Base-by-base conservation (phyloP, 2,329 filamentous ascomycete genomes). In the Colletotrichum salicis region DNA sequence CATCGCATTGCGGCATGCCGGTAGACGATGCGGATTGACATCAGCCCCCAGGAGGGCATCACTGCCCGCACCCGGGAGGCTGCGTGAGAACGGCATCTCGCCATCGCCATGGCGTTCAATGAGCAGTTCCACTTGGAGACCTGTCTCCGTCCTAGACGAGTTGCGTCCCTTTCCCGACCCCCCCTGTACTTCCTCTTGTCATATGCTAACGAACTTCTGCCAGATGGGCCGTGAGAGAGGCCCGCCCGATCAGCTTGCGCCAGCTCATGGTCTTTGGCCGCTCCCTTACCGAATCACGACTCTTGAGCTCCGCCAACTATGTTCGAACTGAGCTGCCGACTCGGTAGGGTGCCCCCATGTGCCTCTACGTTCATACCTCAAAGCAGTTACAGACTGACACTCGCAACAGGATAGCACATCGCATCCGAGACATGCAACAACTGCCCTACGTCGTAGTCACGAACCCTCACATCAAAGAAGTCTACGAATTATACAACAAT, bases 221-320 rank as follows among this genome's bases (percentile, higher is more conserved):
- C 76, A 97, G 95, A 86, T 98, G 95, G 95, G 96, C 98, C 64
- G 92, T 93, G 74, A 94, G 93, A 78, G 94, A 97, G 80, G 95
- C 95, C 60, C 90, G 95, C 64, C 96, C 96, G n/a, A 98, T 99
- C 80, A 97, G 94, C 84, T 85, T 99, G 77, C 93, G 96, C 70
- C 96, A 98, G 83, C 89, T 99, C 78, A 98, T 97, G 84, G 97
- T 98, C 78, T 99, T 98, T 82, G 96, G 96, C 35, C 92, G 96
- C 59, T 97, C 95, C 27, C 85, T 99, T 79, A 98, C 95, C 59
- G 95, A 98, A 83, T 88, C 91, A 63, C 92, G 97, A 70, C 88
- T 99, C 73, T 90, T 99, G 76, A 95, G 94, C 83, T 98, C 95
- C 55, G 96, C 96, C 73, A 99, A 99, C 83, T 99, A 99, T 86